phyloP scores from a whole-genome alignment of 768 basidiomycete species.

The Austroboletus eburneus region DNA sequence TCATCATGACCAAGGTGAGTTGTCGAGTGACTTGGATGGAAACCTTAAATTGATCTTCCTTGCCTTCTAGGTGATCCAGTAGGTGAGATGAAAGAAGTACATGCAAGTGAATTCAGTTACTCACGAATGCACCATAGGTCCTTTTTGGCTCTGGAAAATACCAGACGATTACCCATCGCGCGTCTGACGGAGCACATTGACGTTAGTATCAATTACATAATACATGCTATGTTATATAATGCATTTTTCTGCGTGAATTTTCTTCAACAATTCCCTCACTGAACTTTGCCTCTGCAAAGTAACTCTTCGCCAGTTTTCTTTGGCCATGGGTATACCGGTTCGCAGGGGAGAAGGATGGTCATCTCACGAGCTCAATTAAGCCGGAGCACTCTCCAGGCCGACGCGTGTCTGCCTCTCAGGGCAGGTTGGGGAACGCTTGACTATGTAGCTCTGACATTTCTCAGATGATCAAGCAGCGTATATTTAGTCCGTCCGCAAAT shows the following conservation, averaged over 20 bases:
- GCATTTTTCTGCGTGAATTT: no score
- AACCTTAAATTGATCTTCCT: not conserved
- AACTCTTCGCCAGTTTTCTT: conserved; percentile 30
- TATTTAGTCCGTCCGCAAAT: not conserved
- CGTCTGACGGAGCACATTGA: conserved; percentile 29
- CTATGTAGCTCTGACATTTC: conserved; percentile 65
- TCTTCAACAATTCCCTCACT: conserved; percentile 16
- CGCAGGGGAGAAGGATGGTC: conserved; percentile 42
- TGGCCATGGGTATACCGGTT: conserved; percentile 55
- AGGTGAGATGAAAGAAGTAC: conserved; percentile 38
- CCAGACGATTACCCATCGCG: conserved; percentile 34
- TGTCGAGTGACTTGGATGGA: not conserved
- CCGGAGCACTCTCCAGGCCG: conserved; percentile 61
- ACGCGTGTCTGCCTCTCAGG: conserved; percentile 33
- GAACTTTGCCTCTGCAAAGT: conserved; percentile 36
- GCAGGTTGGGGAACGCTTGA: conserved; percentile 61
- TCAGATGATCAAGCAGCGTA: not conserved
- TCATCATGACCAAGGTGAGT: conserved; percentile 51
- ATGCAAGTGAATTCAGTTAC: not conserved
- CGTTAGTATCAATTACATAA: no score
- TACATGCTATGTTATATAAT: no score
- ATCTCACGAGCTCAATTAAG: conserved; percentile 64
- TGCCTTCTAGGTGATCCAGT: conserved; percentile 54
- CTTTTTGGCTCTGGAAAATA: conserved; percentile 72
- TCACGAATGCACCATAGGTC: conserved; percentile 42